phyloP scores from a whole-genome alignment of 2,329 filamentous ascomycete species.

The Xylogone sp. region DNA sequence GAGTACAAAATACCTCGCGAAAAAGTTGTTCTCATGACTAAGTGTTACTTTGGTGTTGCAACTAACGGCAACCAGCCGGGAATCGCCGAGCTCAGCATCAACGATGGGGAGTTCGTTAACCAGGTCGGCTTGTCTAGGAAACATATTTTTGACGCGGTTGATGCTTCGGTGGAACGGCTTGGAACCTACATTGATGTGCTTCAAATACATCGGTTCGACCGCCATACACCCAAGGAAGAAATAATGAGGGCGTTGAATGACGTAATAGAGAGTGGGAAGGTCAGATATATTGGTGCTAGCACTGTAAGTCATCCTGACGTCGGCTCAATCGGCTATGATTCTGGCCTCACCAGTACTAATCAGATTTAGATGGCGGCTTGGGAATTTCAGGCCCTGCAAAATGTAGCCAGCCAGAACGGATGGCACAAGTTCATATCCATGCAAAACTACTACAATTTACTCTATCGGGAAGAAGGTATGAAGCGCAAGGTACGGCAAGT shows the following conservation, averaged over 20 bases:
- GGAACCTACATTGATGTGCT: constrained; percentile 46
- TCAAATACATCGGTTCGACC: constrained; percentile 55
- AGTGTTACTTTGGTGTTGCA: constrained; percentile 50
- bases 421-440: constrained; percentile 60
- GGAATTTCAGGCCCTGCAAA: constrained; percentile 52
- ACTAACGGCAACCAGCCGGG: constrained; percentile 29
- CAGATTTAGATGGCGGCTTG: constrained; percentile 49
- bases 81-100: constrained; percentile 17
- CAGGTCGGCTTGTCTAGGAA: constrained; percentile 52
- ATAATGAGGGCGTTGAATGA: constrained; percentile 58
- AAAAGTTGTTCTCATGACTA: constrained; percentile 61
- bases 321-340: constrained; percentile 9
- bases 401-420: constrained; percentile 50
- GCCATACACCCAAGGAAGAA: constrained; percentile 45
- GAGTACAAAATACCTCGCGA: constrained; percentile 59
- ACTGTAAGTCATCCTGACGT: constrained; percentile 31
- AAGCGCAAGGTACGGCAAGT: constrained; percentile 41
- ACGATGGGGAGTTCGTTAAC: constrained; percentile 32
- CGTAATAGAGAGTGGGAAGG: constrained; percentile 51
- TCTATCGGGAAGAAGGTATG: constrained; percentile 53
- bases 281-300: constrained; percentile 45
- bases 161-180: constrained; percentile 48
- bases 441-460: constrained; percentile 56
- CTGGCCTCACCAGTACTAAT: too few species aligned
- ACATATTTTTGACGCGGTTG: constrained; percentile 60